Percentiles rank a stretch among this genome's conserved stretches.
phyloP scores from a whole-genome alignment of 2,329 filamentous ascomycete species.

The Elsinoe arachidis region DNA sequence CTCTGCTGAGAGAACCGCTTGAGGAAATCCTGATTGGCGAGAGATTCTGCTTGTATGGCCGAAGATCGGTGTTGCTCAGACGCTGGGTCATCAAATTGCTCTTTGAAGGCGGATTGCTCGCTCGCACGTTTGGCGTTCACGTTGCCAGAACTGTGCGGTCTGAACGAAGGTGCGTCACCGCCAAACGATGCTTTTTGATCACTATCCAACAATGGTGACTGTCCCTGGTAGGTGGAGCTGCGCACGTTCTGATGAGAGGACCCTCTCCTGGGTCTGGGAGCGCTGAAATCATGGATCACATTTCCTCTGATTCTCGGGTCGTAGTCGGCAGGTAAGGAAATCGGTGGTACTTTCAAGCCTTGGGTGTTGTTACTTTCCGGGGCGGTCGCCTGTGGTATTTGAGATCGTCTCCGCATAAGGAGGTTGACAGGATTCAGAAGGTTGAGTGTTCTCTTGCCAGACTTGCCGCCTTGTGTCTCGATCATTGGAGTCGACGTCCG shows the following conservation, averaged over 20 bases:
- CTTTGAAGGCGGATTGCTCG: conserved; percentile 50
- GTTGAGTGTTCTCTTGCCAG: conserved; percentile 15
- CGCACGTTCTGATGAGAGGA: neutral
- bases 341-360: conserved; percentile 39
- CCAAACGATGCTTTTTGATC: neutral
- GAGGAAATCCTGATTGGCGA: conserved; percentile 42
- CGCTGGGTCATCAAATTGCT: conserved; percentile 50
- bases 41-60: conserved; percentile 38
- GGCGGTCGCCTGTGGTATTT: conserved; percentile 29
- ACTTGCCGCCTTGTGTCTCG: conserved; percentile 14
- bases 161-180: conserved; percentile 1
- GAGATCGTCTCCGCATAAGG: conserved; percentile 48
- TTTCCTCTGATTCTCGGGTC: conserved; percentile 56
- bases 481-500: conserved; percentile 13
- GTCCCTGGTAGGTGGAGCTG: neutral
- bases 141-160: conserved; percentile 3
- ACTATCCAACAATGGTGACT: conserved; percentile 1
- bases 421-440: conserved; percentile 54
- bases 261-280: conserved; percentile 40
- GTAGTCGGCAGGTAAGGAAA: conserved; percentile 47
- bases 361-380: conserved; percentile 44
- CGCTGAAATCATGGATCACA: conserved; percentile 57
- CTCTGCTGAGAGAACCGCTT: conserved; percentile 33
- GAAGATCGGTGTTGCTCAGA: conserved; percentile 33
- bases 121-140: conserved; percentile 16